These are phyloP conservation scores for Taphrina pruni DNA, from an alignment of 1,139 yeast species.

Conservation along the genomic window DNA sequence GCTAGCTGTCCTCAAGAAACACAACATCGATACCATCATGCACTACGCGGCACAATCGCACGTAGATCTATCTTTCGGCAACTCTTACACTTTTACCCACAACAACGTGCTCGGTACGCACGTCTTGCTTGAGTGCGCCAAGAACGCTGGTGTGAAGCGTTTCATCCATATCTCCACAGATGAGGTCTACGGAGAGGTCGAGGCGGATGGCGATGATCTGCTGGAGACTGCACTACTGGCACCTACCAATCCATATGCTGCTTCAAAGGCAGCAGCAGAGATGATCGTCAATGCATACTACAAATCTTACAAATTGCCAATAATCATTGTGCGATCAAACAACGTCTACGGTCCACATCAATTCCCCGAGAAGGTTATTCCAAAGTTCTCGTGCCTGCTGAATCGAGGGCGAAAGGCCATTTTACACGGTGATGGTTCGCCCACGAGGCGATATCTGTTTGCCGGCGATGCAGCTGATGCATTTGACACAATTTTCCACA, in stretches of 20 bases:
- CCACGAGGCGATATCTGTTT: constrained; percentile 59
- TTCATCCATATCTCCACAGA: constrained; percentile 66
- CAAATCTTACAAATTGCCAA: constrained; percentile 57
- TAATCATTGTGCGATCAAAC: constrained; percentile 59
- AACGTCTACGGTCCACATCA: constrained; percentile 66
- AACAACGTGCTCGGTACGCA: constrained; percentile 62
- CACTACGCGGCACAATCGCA: constrained; percentile 67
- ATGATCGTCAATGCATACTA: constrained; percentile 59
- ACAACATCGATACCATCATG: constrained; percentile 54
- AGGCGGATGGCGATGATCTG: constrained; percentile 50
- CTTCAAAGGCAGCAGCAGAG: constrained; percentile 65
- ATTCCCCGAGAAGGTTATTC: constrained; percentile 64
- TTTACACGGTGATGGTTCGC: constrained; percentile 60
- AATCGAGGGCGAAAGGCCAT: constrained; percentile 50
- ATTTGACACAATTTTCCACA: constrained; percentile 53
- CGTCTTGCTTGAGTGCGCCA: constrained; percentile 58
- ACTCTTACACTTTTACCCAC: constrained; percentile 53
- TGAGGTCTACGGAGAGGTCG: constrained; percentile 63
- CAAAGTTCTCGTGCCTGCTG: constrained; percentile 53
- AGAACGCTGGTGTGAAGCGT: constrained; percentile 49
- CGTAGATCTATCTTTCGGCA: constrained; percentile 61
- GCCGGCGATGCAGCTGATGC: constrained; percentile 60
- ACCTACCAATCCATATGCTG: constrained; percentile 68
- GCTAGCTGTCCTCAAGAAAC: constrained; percentile 47
- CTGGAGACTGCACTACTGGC: constrained; percentile 54